Evolutionary conservation across 75 land plant genomes (phyloP).

Genomic region (Picea sitchensis): DNA sequence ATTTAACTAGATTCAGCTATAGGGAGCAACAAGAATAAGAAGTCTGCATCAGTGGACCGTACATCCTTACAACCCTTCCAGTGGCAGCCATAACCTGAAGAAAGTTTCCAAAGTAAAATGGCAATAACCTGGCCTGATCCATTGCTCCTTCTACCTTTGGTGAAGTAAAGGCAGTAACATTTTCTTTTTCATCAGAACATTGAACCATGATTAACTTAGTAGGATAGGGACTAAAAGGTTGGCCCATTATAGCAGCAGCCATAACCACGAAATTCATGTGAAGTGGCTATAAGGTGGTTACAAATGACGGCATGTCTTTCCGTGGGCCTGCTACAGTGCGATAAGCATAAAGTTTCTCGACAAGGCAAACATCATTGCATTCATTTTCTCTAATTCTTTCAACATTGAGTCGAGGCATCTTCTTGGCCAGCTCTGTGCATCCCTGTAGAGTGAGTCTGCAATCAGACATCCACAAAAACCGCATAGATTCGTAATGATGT

Average conservation of each 20-base stretch:
- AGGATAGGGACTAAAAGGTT: slow-evolving; percentile 1
- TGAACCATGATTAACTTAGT: background rate
- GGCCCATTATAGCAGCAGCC: background rate
- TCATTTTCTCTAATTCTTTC: slow-evolving; percentile 52
- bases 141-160: slow-evolving; percentile 36
- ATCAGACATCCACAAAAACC: slow-evolving; percentile 91
- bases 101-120: background rate
- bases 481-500: slow-evolving; percentile 81
- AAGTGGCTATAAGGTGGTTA: slow-evolving; percentile 34
- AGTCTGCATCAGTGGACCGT: slow-evolving; percentile 1
- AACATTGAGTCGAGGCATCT: slow-evolving; percentile 65
- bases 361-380: slow-evolving; percentile 17
- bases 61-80: slow-evolving; percentile 6
- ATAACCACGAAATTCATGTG: background rate
- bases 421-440: slow-evolving; percentile 58
- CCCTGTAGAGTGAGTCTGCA: slow-evolving; percentile 59
- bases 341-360: slow-evolving; percentile 81
- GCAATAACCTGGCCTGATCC: slow-evolving; percentile 13
- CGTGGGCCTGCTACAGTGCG: slow-evolving; percentile 81
- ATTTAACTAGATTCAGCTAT: slow-evolving; percentile 6
- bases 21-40: background rate
- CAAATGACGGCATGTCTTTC: slow-evolving; percentile 68
- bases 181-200: background rate
- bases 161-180: background rate
- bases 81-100: slow-evolving; percentile 5